Percentiles rank a stretch among this genome's conserved stretches.
These are phyloP conservation scores for Ajuga reptans DNA, from an alignment of 305 asterid species.

Conservation along the genomic window DNA sequence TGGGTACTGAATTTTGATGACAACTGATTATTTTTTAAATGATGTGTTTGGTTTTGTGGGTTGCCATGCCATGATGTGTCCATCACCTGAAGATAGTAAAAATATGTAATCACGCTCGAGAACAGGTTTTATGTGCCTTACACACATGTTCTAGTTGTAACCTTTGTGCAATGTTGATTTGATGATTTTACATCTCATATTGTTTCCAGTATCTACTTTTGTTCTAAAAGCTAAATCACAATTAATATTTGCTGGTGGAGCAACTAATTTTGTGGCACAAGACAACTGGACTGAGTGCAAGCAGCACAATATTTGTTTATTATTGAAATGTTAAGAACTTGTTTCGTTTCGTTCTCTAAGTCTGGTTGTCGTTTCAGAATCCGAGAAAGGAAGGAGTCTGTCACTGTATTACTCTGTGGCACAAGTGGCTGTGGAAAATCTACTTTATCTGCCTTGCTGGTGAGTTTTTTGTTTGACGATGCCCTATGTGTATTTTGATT, in stretches of 20 bases:
- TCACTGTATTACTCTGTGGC: conserved; percentile 79
- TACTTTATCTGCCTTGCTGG: conserved; percentile 91
- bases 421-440: conserved; percentile 98
- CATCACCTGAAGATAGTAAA: neutral
- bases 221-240: neutral
- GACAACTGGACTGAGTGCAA: neutral
- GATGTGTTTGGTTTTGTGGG: neutral
- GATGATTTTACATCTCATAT: too few relatives aligned
- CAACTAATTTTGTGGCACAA: neutral
- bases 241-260: neutral
- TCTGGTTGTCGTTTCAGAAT: conserved; percentile 42
- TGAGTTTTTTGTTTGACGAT: conserved; percentile 27
- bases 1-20: neutral
- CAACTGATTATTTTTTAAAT: neutral
- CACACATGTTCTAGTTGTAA: too few relatives aligned
- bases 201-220: too few relatives aligned
- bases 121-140: neutral
- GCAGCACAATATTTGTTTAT: neutral
- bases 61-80: neutral
- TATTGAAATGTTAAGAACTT: neutral
- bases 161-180: too few relatives aligned
- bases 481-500: neutral
- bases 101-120: neutral
- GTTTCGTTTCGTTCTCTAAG: conserved; percentile 9
- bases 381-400: conserved; percentile 79